Evolutionary conservation across 2,329 filamentous ascomycete species (phyloP).

Genomic region (Alternaria sp.): DNA sequence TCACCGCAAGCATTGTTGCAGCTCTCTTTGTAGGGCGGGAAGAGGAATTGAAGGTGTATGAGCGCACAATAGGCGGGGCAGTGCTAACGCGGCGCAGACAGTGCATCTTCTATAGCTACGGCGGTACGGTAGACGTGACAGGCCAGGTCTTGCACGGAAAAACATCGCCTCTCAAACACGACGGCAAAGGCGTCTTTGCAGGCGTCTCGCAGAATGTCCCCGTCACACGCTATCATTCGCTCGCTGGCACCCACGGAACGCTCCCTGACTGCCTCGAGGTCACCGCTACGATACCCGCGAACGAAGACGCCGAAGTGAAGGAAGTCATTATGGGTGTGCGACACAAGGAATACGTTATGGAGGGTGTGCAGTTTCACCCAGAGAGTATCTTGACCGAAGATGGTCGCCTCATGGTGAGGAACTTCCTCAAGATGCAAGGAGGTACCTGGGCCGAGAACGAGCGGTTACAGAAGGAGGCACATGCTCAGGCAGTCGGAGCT

Average conservation of each 20-base stretch:
- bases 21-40: too few relatives aligned
- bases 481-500: slow-evolving; percentile 45
- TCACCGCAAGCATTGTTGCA: too few relatives aligned
- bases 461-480: slow-evolving; percentile 55
- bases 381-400: slow-evolving; percentile 95
- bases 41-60: not conserved
- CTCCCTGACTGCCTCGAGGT: slow-evolving; percentile 87
- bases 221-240: slow-evolving; percentile 94
- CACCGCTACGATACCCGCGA: slow-evolving; percentile 81
- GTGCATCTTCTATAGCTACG: slow-evolving; percentile 95
- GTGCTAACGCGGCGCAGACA: slow-evolving; percentile 64
- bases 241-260: slow-evolving; percentile 89
- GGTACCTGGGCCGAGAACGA: slow-evolving; percentile 92
- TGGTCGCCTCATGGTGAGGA: slow-evolving; percentile 88
- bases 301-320: slow-evolving; percentile 76
- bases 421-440: slow-evolving; percentile 87
- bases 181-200: slow-evolving; percentile 89
- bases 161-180: slow-evolving; percentile 89
- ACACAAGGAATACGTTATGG: slow-evolving; percentile 89
- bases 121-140: slow-evolving; percentile 88
- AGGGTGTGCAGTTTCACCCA: slow-evolving; percentile 97
- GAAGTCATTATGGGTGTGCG: slow-evolving; percentile 96
- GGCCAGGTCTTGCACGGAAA: slow-evolving; percentile 98
- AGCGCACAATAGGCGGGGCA: not conserved
- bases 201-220: slow-evolving; percentile 81